Conservation (phyloP, 2,329 filamentous ascomycete genomes). For the Hypoxylon sp. region DNA sequence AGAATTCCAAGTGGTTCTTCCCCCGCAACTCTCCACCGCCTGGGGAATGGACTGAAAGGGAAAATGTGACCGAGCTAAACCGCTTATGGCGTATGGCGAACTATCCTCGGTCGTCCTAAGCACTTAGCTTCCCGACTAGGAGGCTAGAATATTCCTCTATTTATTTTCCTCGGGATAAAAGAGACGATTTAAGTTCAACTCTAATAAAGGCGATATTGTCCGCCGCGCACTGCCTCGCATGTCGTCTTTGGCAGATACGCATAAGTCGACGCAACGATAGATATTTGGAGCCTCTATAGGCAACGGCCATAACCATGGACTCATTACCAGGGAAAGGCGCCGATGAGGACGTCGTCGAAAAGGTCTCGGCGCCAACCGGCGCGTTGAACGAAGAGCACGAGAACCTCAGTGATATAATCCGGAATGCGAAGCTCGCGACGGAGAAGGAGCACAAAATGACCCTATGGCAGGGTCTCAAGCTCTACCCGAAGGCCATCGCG, state of each 20-base stretch:
- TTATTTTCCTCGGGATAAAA: slow-evolving; percentile 16
- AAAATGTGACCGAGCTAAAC: slow-evolving; percentile 36
- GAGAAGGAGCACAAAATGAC: slow-evolving; percentile 78
- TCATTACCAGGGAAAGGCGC: slow-evolving; percentile 19
- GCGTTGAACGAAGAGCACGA: slow-evolving; percentile 33
- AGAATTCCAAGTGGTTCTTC: slow-evolving; percentile 38
- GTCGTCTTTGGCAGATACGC: not conserved
- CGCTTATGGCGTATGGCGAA: slow-evolving; percentile 30
- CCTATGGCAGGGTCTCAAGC: slow-evolving; percentile 78
- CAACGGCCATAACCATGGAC: slow-evolving; percentile 19
- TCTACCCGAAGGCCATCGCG: slow-evolving; percentile 87
- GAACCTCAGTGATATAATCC: slow-evolving; percentile 55
- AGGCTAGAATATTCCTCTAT: slow-evolving; percentile 31
- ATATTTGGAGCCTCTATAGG: not conserved
- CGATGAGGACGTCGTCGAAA: slow-evolving; percentile 28
- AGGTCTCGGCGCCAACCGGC: slow-evolving; percentile 11
- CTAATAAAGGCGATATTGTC: slow-evolving; percentile 11
- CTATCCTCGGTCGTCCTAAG: slow-evolving; percentile 33
- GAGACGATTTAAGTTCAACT: slow-evolving; percentile 5
- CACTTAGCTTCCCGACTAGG: slow-evolving; percentile 11
- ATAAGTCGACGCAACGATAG: not conserved
- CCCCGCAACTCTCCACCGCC: slow-evolving; percentile 35
- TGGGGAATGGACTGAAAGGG: slow-evolving; percentile 7
- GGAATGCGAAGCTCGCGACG: slow-evolving; percentile 63
- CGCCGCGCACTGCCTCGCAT: not conserved